Evolutionary conservation across 139 green algal genomes (phyloP), one percentile per base, ranked within the genome.

Genomic region (Volvox africanus): DNA sequence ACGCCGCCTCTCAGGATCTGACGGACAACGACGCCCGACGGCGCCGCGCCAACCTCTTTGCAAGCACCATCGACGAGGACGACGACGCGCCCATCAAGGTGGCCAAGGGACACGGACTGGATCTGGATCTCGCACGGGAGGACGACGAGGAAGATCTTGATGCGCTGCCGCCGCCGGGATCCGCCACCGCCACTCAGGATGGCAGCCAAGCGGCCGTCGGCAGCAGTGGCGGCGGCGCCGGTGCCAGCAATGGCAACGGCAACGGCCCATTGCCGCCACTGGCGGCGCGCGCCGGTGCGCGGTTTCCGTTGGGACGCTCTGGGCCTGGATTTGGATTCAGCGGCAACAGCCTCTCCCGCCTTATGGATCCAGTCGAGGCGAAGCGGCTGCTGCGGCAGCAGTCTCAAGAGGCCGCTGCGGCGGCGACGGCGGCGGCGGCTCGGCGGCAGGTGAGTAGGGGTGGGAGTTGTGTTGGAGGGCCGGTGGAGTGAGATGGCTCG

Each of bases 51-150:
- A 44, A 90, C 21, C 73, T 90, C 26, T 90, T 90, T 22, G 85
- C 86, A 20, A 17, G 16, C 55, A 75, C 6, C 73, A 50, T 11
- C 1, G 86, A 28, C 0, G 86, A 84, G 16, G 86, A 90, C 50
- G 86, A 90, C 19, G 86, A 90, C n/a, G 86, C 12, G 37, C 84
- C 84, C 36, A 89, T 89, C 68, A 69, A 50, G 36, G 36, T 89
- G 68, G 68, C 36, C 1, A 5, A n/a, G 22, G 68, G 84, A 24
- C 68, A 81, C 37, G 84, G 84, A 36, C 68, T 89, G 37, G 68
- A 89, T 32, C 84, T 89, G 84, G 84, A 89, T 55, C 84, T 89
- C 6, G 84, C 68, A 3, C 36, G 28, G 14, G 84, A 89, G 14
- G 84, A 89, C 11, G 84, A 89, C 0, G 84, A 89, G 3, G 65